Evolutionary conservation across 2,329 filamentous ascomycete genomes (phyloP), one percentile per base, ranked within the genome.

Genomic region (Aureobasidium sp.): DNA sequence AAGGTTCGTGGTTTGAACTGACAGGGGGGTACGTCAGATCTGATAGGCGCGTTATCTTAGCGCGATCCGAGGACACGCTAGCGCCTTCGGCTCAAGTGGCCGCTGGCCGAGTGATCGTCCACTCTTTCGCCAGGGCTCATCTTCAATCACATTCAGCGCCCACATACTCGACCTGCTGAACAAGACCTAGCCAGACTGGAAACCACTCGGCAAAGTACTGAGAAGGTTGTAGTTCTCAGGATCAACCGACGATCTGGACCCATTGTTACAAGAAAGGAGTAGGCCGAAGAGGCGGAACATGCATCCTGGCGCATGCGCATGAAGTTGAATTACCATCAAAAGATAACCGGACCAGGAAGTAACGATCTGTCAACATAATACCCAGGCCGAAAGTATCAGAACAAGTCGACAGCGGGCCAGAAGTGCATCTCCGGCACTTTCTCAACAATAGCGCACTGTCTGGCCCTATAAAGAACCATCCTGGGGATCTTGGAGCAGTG

Each of bases 381-480:
- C n/a, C 41, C 36, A 27, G 53, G 29, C 22, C 27, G 55, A 31
- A 48, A 37, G 20, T 31, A 17, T 39, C 27, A 31, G 20, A 29
- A 8, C 11, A 48, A 48, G n/a, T 15, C 12, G 29, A 9, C 2
- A 37, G 20, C n/a, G 55, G 55, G 55, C 55, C 55, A 59, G 42
- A 48, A 39, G 42, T 59, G 55, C 55, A 37, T 9, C 31, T 48
- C 20, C n/a, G 15, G 55, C 41, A 37, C 44, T 47, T 59, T 47
- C 44, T 48, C 42, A 31, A 27, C 42, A 48, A 59, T 39, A 57
- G 53, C 44, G 55, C 55, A 59, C 31, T 39, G 41, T 45, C 55
- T 59, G 55, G 44, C 55, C 41, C 48, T 47, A 34, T 25, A 22
- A 25, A 20, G 22, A 17, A 45, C 34, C 53, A 34, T 15, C 5